phyloP scores from a whole-genome alignment of 1,139 yeast species.

The Petasospora rhodanensis region DNA sequence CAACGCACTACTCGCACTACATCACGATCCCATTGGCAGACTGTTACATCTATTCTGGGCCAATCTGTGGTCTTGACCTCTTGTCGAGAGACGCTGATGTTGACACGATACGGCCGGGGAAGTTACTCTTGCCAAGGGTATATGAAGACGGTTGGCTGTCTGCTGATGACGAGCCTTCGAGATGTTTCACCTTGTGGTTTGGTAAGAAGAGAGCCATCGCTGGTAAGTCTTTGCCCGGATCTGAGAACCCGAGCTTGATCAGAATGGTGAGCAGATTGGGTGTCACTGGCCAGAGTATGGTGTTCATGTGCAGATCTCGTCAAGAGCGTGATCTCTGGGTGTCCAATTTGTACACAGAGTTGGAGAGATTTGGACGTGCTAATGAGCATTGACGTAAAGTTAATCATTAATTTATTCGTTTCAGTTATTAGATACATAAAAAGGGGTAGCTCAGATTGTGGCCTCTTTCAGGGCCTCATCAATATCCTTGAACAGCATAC shows the following conservation, averaged over 20 bases:
- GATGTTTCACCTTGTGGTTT: constrained; percentile 84
- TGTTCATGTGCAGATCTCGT: constrained; percentile 76
- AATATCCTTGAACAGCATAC: constrained; percentile 20
- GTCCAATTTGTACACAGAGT: constrained; percentile 53
- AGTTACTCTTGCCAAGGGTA: constrained; percentile 59
- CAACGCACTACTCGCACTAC: constrained; percentile 43
- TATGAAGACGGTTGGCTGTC: constrained; percentile 84
- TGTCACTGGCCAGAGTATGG: constrained; percentile 60
- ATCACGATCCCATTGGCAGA: constrained; percentile 57
- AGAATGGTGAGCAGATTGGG: constrained; percentile 54
- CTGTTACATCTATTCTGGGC: constrained; percentile 76
- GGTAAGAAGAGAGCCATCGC: constrained; percentile 54
- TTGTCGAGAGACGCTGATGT: constrained; percentile 40
- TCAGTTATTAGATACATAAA: neutral
- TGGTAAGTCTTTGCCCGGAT: constrained; percentile 15
- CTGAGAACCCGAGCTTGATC: constrained; percentile 39
- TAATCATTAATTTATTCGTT: constrained; percentile 1
- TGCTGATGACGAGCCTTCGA: constrained; percentile 62
- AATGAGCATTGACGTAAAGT: constrained; percentile 2
- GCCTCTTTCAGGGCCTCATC: constrained; percentile 20
- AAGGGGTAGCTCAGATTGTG: too few relatives aligned
- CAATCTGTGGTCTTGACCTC: constrained; percentile 48
- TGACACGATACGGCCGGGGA: constrained; percentile 50
- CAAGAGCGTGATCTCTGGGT: constrained; percentile 88
- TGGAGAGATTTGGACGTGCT: constrained; percentile 45